Base-by-base conservation (phyloP, 169 alveolate genomes). In the Plasmodium vivax region DNA sequence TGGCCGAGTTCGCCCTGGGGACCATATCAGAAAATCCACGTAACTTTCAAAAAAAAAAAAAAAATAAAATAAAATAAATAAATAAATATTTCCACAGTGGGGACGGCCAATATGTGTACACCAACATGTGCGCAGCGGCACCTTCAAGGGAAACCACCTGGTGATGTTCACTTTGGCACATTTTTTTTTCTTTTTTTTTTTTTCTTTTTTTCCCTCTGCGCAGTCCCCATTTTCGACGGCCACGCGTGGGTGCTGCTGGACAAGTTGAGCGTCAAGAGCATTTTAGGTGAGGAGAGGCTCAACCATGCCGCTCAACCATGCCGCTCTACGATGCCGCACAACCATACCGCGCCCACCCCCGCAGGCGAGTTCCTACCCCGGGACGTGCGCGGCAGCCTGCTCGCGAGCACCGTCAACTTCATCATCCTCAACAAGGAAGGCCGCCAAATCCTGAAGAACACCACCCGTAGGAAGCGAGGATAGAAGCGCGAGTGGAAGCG, bases 191-290 rank as follows among this genome's bases (percentile, higher is more conserved):
- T 19, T 54, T 71, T 10, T 72, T 72, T 19, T 82, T 36, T 83
- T 83, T 83, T 23, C 16, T 81, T 47, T 12, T 81, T 34, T 47
- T 14, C 34, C 19, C 10, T 16, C 27, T 84, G 41, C 51, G 54
- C 56, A 85, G 93, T 85, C 23, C 93, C 93, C 16, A 85, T 85
- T 34, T 85, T 85, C 56, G 93, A 85, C 16, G 93, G 93, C 10
- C 43, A 45, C 38, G 93, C 93, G 23, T 85, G 93, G 93, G 85
- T 85, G 27, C 82, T 85, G 9, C 93, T 85, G 34, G 93, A 85
- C 30, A 85, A 85, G 34, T 75, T 85, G 43, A 74, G 81, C 56
- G 62, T 85, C 79, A 85, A 77, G 45, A 85, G 85, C 79, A 85
- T 85, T 16, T 85, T 85, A 85, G 93, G 93, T 85, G 36, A 74